Conservation (phyloP, 371 early-diverging fungal species). For the Apophysomyces variabilis region DNA sequence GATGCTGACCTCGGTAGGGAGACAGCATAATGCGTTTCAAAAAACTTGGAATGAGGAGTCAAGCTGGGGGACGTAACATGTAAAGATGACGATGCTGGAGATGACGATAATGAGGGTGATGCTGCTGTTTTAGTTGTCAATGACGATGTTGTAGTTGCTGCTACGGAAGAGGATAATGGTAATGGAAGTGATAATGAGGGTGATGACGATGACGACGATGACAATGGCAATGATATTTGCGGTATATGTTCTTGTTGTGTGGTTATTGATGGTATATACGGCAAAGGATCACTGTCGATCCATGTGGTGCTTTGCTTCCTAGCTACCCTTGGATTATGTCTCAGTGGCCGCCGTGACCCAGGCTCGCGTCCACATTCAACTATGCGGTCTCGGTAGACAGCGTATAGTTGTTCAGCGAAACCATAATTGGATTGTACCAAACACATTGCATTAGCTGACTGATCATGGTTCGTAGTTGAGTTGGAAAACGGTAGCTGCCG, state of each 20-base stretch:
- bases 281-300: conserved; percentile 24
- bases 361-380: conserved; percentile 50
- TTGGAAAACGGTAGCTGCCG: conserved; percentile 52
- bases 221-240: background rate
- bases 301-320: conserved; percentile 25
- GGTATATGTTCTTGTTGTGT: background rate
- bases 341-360: conserved; percentile 15
- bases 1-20: conserved; percentile 13
- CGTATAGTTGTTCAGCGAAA: conserved; percentile 48
- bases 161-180: too few species aligned
- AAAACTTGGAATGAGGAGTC: conserved; percentile 8
- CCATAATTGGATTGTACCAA: conserved; percentile 52
- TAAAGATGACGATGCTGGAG: background rate
- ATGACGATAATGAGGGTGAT: background rate
- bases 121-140: background rate
- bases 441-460: conserved; percentile 55
- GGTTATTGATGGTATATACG: background rate
- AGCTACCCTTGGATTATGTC: conserved; percentile 6
- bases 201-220: background rate
- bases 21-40: conserved; percentile 27
- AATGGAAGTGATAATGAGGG: too few species aligned
- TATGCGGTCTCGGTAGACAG: conserved; percentile 50
- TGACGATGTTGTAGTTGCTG: background rate
- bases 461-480: conserved; percentile 57
- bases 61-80: background rate